Conservation (phyloP, 192 early-diverging fungal species). For the Coemansia sp. region DNA sequence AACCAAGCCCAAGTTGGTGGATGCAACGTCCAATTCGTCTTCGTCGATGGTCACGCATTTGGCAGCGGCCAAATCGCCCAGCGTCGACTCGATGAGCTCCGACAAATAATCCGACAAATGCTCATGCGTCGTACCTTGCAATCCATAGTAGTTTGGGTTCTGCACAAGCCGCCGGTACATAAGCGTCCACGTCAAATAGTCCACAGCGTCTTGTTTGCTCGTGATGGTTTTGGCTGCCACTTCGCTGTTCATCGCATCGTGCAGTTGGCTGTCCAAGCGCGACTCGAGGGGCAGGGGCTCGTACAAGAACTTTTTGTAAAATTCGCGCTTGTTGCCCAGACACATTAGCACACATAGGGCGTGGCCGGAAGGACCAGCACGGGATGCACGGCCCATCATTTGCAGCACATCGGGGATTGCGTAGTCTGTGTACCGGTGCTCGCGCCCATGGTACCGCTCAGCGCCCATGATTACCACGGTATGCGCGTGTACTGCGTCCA, state of each 20-base stretch:
- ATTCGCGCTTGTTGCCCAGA: constrained; percentile 89
- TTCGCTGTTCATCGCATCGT: constrained; percentile 97
- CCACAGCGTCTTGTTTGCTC: constrained; percentile 98
- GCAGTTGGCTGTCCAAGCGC: constrained; percentile 89
- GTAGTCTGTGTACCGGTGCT: constrained; percentile 96
- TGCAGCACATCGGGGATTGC: constrained; percentile 93
- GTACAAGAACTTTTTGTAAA: constrained; percentile 96
- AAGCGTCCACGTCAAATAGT: constrained; percentile 99
- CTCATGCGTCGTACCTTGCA: constrained; percentile 82
- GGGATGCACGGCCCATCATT: constrained; percentile 94
- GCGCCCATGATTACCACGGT: constrained; percentile 94
- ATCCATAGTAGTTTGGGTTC: constrained; percentile 96
- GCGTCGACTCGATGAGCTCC: constrained; percentile 89
- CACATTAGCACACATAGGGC: constrained; percentile 89
- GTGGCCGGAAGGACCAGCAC: neutral
- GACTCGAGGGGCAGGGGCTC: constrained; percentile 96
- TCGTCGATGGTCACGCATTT: constrained; percentile 64
- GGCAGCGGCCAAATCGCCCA: constrained; percentile 81
- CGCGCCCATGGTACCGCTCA: constrained; percentile 90
- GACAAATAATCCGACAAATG: constrained; percentile 92
- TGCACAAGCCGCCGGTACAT: constrained; percentile 92
- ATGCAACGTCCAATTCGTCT: constrained; percentile 55
- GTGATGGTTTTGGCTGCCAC: constrained; percentile 92
- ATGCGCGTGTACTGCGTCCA: constrained; percentile 72
- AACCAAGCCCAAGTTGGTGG: constrained; percentile 96